A percentile compares a stretch with the other conserved stretches of the same genome.
Conservation (phyloP, 2,329 filamentous ascomycete genomes). For the Aspergillus candidus region DNA sequence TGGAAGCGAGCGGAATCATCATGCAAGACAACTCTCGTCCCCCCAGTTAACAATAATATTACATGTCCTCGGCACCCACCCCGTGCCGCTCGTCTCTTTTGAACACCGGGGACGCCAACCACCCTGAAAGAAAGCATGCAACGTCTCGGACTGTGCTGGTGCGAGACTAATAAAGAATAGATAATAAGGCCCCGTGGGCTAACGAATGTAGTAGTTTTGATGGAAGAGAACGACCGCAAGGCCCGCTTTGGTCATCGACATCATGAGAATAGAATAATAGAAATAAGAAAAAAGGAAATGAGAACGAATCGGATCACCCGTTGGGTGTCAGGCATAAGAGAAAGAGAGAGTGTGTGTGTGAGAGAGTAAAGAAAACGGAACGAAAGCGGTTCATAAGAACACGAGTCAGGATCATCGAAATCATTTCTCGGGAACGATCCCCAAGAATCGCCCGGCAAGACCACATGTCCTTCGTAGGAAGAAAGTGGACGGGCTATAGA, state of each 20-base stretch:
- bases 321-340: constrained; percentile 2
- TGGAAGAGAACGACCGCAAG: constrained; percentile 29
- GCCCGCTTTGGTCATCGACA: constrained; percentile 38
- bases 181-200: constrained; percentile 9
- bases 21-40: no score
- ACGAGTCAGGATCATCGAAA: constrained; percentile 19
- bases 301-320: not conserved
- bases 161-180: constrained; percentile 7
- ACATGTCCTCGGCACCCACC: constrained; percentile 25
- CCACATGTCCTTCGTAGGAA: not conserved
- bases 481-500: constrained; percentile 26
- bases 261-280: constrained; percentile 22
- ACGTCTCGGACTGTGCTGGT: constrained; percentile 7
- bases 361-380: constrained; percentile 9
- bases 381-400: constrained; percentile 7
- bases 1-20: constrained; percentile 7
- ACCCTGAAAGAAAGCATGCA: constrained; percentile 15
- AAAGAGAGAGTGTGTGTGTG: constrained; percentile 2
- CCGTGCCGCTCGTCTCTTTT: constrained; percentile 20
- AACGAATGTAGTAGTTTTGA: constrained; percentile 1
- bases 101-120: constrained; percentile 23
- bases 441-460: constrained; percentile 4
- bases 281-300: constrained; percentile 11
- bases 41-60: constrained; percentile 24
- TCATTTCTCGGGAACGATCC: constrained; percentile 21